Evolutionary conservation across 2,329 filamentous ascomycete genomes (phyloP).

Genomic region (Fusarium hostae): DNA sequence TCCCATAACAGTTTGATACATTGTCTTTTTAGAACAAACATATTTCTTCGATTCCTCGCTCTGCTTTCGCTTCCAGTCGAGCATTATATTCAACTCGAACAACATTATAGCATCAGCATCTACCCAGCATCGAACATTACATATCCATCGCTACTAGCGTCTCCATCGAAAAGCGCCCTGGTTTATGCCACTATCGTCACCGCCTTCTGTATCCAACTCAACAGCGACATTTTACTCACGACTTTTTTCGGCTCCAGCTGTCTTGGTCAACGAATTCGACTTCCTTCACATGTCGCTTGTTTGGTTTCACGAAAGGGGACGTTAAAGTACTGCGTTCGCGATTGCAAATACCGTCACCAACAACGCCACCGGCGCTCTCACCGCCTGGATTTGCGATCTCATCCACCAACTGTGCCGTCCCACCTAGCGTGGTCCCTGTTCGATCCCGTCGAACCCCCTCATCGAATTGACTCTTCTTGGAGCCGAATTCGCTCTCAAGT

Average conservation of each 20-base stretch:
- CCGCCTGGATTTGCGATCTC: constrained; percentile 36
- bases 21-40: constrained; percentile 32
- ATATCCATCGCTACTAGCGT: constrained; percentile 26
- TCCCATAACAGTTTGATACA: constrained; percentile 40
- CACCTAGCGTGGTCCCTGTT: constrained; percentile 47
- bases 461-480: constrained; percentile 35
- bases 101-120: constrained; percentile 8
- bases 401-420: constrained; percentile 40
- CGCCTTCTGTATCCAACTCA: constrained; percentile 38
- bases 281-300: constrained; percentile 39
- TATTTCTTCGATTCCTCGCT: constrained; percentile 25
- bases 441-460: constrained; percentile 39
- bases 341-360: constrained; percentile 25
- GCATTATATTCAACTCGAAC: constrained; percentile 14
- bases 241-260: constrained; percentile 24
- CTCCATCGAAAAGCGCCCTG: constrained; percentile 28
- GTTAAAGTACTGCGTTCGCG: constrained; percentile 41
- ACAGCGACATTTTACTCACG: constrained; percentile 31
- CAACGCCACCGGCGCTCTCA: constrained; percentile 32
- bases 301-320: constrained; percentile 37
- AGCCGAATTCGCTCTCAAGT: constrained; percentile 38
- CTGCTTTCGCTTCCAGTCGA: constrained; percentile 28
- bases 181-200: constrained; percentile 44
- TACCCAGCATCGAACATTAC: constrained; percentile 9
- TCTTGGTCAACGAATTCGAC: constrained; percentile 15